Evolutionary conservation across 257 asterid species (phyloP), one percentile per base, ranked within the genome.

Genomic region (Pogostemon cablin): DNA sequence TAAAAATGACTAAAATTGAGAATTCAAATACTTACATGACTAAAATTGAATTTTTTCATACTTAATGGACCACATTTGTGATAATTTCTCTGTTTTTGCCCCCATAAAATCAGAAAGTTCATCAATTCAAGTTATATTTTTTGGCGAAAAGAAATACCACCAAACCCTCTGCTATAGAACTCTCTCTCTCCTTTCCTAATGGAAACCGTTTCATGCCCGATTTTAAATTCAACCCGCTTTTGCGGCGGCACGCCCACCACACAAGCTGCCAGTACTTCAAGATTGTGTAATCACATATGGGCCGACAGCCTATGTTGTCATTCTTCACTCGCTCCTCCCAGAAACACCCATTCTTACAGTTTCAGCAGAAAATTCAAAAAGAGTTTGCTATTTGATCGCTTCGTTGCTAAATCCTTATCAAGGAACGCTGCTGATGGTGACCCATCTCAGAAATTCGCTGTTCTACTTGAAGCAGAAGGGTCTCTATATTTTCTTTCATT

Each of bases 381-480:
- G 63, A 74, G 57, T 42, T 60, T 77, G 61, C 85, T 64, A 4
- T 73, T 67, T 67, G 75, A 81, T 82, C 81, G 79, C 43, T 62
- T 57, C 53, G 6, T 72, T 74, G 75, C 58, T 39, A 72, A 48
- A 72, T 72, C 81, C 40, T 72, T 85, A 17, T 63, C 86, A 4
- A 39, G 32, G 25, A 58, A 60, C 38, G 11, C 43, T 49, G 5
- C 72, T 55, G 90, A 73, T 15, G 55, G 69, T 17, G 71, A 65
- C 56, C 82, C 77, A 65, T 72, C 90, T 73, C 81, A 68, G 58
- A 70, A 86, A 72, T 79, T 87, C 66, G 91, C 96, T 25, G 77
- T 89, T 79, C 93, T 93, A 63, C 87, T 93, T 69, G 93, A 93
- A 86, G 95, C 86, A 72, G 99, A 93, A 83, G 98, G 98, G 99